phyloP scores from a whole-genome alignment of 2,329 filamentous ascomycete genomes.

The Pseudogymnoascus sp. region DNA sequence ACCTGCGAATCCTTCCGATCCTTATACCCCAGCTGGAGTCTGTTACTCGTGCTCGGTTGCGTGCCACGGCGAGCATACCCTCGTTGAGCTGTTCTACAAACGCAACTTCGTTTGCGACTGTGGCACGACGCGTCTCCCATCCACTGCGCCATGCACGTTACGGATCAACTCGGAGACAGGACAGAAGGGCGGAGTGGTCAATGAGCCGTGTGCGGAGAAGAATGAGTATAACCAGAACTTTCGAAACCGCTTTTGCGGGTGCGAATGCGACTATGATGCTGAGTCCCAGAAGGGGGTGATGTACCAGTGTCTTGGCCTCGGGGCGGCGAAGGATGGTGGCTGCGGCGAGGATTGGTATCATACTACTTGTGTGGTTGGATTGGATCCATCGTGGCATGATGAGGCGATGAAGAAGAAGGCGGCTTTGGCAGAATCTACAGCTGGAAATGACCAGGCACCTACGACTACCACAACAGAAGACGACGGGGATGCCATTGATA shows the following conservation, averaged over 20 bases:
- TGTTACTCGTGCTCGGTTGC: conserved; percentile 97
- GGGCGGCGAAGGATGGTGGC: conserved; percentile 69
- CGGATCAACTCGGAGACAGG: conserved; percentile 66
- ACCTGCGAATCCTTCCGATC: conserved; percentile 50
- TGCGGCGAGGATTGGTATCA: conserved; percentile 99
- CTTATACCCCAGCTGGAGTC: conserved; percentile 68
- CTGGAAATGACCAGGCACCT: conserved; percentile 16
- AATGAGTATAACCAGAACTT: conserved; percentile 98
- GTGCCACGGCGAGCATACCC: conserved; percentile 88
- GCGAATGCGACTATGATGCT: conserved; percentile 78
- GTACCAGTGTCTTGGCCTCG: conserved; percentile 91
- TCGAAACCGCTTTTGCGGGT: conserved; percentile 83
- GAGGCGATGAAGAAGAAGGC: conserved; percentile 32
- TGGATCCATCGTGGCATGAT: conserved; percentile 65
- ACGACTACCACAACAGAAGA: conserved; percentile 28
- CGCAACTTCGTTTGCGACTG: conserved; percentile 96
- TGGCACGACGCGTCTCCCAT: conserved; percentile 71
- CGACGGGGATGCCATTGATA: conserved; percentile 28
- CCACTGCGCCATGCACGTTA: conserved; percentile 64
- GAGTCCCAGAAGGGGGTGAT: conserved; percentile 90
- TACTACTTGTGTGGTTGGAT: conserved; percentile 78
- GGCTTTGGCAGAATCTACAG: conserved; percentile 25
- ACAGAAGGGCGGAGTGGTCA: conserved; percentile 66
- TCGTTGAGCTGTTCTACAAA: conserved; percentile 94
- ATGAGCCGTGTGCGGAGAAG: conserved; percentile 58